Evolutionary conservation across 2,329 filamentous ascomycete genomes (phyloP).

Genomic region (Xylariaceae sp.): DNA sequence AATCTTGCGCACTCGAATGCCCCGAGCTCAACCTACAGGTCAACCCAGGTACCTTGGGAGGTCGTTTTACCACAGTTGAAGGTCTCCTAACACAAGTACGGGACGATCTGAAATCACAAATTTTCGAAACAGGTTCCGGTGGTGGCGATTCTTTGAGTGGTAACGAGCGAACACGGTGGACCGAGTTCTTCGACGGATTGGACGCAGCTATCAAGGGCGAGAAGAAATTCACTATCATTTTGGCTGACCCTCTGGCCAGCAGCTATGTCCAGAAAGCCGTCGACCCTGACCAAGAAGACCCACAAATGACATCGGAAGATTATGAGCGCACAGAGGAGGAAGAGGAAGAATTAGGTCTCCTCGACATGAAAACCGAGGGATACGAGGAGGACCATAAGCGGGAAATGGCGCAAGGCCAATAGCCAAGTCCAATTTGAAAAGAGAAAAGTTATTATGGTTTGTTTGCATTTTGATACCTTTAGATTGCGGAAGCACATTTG

Average conservation of each 20-base stretch:
- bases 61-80: slow-evolving; percentile 95
- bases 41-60: slow-evolving; percentile 89
- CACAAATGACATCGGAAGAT: slow-evolving; percentile 73
- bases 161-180: slow-evolving; percentile 69
- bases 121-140: slow-evolving; percentile 64
- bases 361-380: slow-evolving; percentile 87
- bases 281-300: slow-evolving; percentile 65
- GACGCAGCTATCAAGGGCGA: slow-evolving; percentile 76
- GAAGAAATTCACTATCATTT: slow-evolving; percentile 73
- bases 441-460: no score
- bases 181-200: slow-evolving; percentile 72
- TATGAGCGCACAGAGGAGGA: slow-evolving; percentile 89
- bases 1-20: slow-evolving; percentile 83
- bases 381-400: slow-evolving; percentile 60
- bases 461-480: no score
- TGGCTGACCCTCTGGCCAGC: slow-evolving; percentile 84
- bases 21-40: slow-evolving; percentile 83
- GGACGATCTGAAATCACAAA: slow-evolving; percentile 80
- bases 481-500: no score
- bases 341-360: slow-evolving; percentile 85
- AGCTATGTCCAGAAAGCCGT: slow-evolving; percentile 92
- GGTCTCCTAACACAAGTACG: slow-evolving; percentile 89
- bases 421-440: no score
- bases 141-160: slow-evolving; percentile 75
- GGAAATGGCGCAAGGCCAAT: neutral